Percentiles rank a stretch among this genome's conserved stretches.
Evolutionary conservation across 257 asterid genomes (phyloP).

Genomic region (Oldenlandia corymbosa): DNA sequence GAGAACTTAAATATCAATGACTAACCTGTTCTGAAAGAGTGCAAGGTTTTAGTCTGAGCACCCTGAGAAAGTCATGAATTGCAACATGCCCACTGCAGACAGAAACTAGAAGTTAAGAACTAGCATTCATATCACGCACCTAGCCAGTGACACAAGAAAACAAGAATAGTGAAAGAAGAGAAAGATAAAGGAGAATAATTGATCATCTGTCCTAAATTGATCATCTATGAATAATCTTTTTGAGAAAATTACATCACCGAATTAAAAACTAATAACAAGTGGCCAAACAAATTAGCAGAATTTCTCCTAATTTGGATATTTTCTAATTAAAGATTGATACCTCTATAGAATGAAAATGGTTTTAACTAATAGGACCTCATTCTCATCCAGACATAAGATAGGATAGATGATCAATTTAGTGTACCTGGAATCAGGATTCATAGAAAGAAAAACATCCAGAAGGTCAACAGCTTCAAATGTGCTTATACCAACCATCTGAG

Average conservation of each 20-base stretch:
- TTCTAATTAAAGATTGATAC: background rate
- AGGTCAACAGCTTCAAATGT: slow-evolving; percentile 72
- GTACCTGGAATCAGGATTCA: slow-evolving; percentile 89
- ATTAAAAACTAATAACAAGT: background rate
- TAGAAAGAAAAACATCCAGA: slow-evolving; percentile 70
- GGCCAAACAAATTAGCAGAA: too few relatives aligned
- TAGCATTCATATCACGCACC: background rate
- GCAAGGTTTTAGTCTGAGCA: slow-evolving; percentile 67
- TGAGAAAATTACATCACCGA: background rate
- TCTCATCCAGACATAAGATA: background rate
- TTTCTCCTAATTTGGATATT: background rate
- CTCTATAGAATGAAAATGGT: background rate
- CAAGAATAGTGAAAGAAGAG: too few relatives aligned
- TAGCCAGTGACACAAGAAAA: too few relatives aligned
- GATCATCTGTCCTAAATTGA: too few relatives aligned
- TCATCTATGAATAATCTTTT: too few relatives aligned
- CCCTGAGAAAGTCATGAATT: slow-evolving; percentile 61
- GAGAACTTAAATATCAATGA: background rate
- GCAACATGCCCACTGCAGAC: slow-evolving; percentile 68
- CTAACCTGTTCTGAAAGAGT: slow-evolving; percentile 65
- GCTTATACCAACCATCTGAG: slow-evolving; percentile 67
- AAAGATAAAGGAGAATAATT: too few relatives aligned
- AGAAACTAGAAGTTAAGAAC: slow-evolving; percentile 10
- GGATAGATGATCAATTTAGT: background rate
- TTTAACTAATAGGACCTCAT: background rate